Percentiles rank a stretch among this genome's conserved stretches.
phyloP scores from a whole-genome alignment of 164 flowering plant genomes.

The Stephania japonica region DNA sequence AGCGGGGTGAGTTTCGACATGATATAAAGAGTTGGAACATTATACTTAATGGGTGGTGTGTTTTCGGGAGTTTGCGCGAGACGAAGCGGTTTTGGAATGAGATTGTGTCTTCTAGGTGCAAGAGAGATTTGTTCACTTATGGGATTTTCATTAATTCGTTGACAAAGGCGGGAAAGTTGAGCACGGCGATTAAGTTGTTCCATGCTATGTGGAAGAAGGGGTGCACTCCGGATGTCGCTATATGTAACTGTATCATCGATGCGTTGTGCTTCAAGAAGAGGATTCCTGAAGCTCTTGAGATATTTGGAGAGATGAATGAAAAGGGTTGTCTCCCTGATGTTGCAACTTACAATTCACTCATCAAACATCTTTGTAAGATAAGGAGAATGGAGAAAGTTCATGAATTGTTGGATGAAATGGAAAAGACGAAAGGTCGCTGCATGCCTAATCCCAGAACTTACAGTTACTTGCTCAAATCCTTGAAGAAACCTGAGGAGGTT shows the following conservation, averaged over 20 bases:
- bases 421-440: slow-evolving; percentile 42
- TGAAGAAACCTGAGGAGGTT: slow-evolving; percentile 52
- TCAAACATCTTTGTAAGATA: slow-evolving; percentile 78
- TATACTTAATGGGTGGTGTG: slow-evolving; percentile 90
- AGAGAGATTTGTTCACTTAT: slow-evolving; percentile 57
- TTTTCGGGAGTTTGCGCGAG: slow-evolving; percentile 58
- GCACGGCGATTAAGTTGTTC: slow-evolving; percentile 55
- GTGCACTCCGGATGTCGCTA: slow-evolving; percentile 60
- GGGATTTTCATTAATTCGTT: slow-evolving; percentile 70
- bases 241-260: slow-evolving; percentile 78
- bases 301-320: slow-evolving; percentile 65
- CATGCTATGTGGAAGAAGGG: slow-evolving; percentile 70
- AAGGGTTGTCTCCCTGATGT: slow-evolving; percentile 51
- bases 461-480: slow-evolving; percentile 48
- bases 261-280: slow-evolving; percentile 91
- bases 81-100: slow-evolving; percentile 89
- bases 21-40: slow-evolving; percentile 69
- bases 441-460: slow-evolving; percentile 63
- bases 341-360: slow-evolving; percentile 74
- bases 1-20: slow-evolving; percentile 37
- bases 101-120: slow-evolving; percentile 53
- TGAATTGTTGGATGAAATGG: slow-evolving; percentile 74
- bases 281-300: slow-evolving; percentile 68
- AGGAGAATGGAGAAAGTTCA: slow-evolving; percentile 67
- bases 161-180: slow-evolving; percentile 67